Evolutionary conservation across 257 asterid genomes (phyloP).

Genomic region (Primulina eburnea): DNA sequence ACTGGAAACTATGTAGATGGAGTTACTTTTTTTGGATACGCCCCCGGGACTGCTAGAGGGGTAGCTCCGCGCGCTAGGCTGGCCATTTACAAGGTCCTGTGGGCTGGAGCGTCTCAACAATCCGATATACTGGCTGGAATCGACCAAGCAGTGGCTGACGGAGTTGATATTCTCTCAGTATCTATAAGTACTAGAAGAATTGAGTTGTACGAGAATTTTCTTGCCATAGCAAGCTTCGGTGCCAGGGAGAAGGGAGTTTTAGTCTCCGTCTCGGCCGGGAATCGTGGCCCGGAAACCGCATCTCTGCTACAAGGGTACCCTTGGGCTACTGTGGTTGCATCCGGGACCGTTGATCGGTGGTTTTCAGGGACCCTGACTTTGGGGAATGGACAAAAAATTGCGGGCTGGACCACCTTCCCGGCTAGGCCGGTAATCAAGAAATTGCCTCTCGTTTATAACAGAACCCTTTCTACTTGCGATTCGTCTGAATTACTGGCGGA

Average conservation of each 20-base stretch:
- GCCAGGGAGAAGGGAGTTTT: no score
- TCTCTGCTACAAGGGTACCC: no score
- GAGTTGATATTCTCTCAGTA: conserved; percentile 28
- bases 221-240: no score
- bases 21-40: conserved; percentile 1
- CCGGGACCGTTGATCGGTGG: conserved; percentile 35
- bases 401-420: conserved; percentile 39
- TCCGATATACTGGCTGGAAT: conserved; percentile 41
- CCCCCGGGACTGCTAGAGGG: conserved; percentile 14
- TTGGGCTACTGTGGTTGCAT: conserved; percentile 36
- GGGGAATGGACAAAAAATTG: conserved; percentile 30
- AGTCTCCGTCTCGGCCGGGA: no score
- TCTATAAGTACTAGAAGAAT: no score
- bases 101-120: background rate
- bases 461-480: conserved; percentile 29
- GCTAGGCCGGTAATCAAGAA: no score
- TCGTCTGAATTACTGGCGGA: conserved; percentile 16
- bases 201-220: no score
- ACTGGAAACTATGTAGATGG: conserved; percentile 18
- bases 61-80: background rate
- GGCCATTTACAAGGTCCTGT: conserved; percentile 9
- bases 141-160: conserved; percentile 48
- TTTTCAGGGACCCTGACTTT: conserved; percentile 36
- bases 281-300: no score
- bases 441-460: conserved; percentile 25